Conservation (phyloP, 495 filamentous ascomycete genomes). For the Antarctomyces pellizariae region DNA sequence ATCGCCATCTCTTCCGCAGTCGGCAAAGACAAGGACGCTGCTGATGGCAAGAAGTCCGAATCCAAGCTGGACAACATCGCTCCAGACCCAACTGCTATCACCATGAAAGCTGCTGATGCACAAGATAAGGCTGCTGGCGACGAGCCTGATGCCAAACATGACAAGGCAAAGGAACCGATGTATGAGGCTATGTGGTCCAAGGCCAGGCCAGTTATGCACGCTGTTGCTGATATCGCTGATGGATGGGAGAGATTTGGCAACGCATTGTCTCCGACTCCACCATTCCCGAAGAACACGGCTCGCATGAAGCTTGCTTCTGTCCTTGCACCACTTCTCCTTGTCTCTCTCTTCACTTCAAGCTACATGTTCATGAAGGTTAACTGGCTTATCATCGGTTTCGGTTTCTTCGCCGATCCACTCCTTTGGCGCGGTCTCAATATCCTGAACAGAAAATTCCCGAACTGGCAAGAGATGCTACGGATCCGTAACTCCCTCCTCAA, state of each 20-base stretch:
- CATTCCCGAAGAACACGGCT: slow-evolving; percentile 40
- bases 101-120: slow-evolving; percentile 29
- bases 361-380: slow-evolving; percentile 51
- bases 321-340: slow-evolving; percentile 29
- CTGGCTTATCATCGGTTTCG: slow-evolving; percentile 41
- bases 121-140: slow-evolving; percentile 27
- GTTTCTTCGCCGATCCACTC: slow-evolving; percentile 63
- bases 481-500: slow-evolving; percentile 43
- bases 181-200: slow-evolving; percentile 55
- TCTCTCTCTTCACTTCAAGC: slow-evolving; percentile 38
- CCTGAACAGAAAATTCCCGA: slow-evolving; percentile 40
- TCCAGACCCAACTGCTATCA: slow-evolving; percentile 37
- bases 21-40: slow-evolving; percentile 31
- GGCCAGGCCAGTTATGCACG: slow-evolving; percentile 56
- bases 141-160: slow-evolving; percentile 25
- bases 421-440: slow-evolving; percentile 31
- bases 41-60: slow-evolving; percentile 6
- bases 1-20: slow-evolving; percentile 55
- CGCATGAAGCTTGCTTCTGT: slow-evolving; percentile 38
- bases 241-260: slow-evolving; percentile 64
- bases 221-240: slow-evolving; percentile 48
- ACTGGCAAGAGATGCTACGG: slow-evolving; percentile 47
- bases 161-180: slow-evolving; percentile 72
- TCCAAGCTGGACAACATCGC: slow-evolving; percentile 15
- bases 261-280: slow-evolving; percentile 54